A percentile compares a stretch with the other conserved stretches of the same genome.
These are phyloP conservation scores for Colletotrichum aenigma DNA, from an alignment of 2,329 filamentous ascomycete species.

Conservation along the genomic window DNA sequence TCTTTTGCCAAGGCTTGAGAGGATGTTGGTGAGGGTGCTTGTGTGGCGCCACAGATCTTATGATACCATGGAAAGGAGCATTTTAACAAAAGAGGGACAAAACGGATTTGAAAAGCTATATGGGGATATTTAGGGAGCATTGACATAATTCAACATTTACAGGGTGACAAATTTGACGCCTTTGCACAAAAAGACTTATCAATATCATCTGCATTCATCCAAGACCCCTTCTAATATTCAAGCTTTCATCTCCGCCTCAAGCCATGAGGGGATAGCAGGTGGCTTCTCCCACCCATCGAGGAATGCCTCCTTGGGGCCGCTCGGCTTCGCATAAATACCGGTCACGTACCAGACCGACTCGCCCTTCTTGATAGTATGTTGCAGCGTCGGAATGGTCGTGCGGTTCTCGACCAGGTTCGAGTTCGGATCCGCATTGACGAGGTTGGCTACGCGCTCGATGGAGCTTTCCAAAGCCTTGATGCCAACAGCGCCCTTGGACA, in stretches of 20 bases:
- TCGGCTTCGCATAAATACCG: slow-evolving; percentile 73
- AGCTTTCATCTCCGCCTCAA: slow-evolving; percentile 53
- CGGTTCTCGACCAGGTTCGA: slow-evolving; percentile 76
- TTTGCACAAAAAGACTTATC: neutral
- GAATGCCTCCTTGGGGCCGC: slow-evolving; percentile 56
- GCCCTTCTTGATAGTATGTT: slow-evolving; percentile 62
- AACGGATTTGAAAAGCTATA: neutral
- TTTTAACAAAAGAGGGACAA: neutral
- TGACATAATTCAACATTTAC: slow-evolving; percentile 10
- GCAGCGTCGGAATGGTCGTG: slow-evolving; percentile 73
- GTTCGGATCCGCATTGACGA: slow-evolving; percentile 80
- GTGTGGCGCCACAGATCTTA: neutral
- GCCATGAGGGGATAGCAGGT: slow-evolving; percentile 65
- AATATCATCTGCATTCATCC: neutral
- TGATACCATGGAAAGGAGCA: slow-evolving; percentile 10
- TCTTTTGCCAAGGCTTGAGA: slow-evolving; percentile 49
- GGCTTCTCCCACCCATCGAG: slow-evolving; percentile 64
- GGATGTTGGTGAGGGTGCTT: neutral
- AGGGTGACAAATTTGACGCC: neutral
- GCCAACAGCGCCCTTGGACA: slow-evolving; percentile 59
- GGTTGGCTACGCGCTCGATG: slow-evolving; percentile 59
- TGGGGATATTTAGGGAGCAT: neutral
- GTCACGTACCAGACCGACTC: slow-evolving; percentile 70
- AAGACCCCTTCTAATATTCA: neutral
- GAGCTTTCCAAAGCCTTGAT: slow-evolving; percentile 60